Conservation (phyloP, 768 basidiomycete genomes). For the Grammothele lineata region DNA sequence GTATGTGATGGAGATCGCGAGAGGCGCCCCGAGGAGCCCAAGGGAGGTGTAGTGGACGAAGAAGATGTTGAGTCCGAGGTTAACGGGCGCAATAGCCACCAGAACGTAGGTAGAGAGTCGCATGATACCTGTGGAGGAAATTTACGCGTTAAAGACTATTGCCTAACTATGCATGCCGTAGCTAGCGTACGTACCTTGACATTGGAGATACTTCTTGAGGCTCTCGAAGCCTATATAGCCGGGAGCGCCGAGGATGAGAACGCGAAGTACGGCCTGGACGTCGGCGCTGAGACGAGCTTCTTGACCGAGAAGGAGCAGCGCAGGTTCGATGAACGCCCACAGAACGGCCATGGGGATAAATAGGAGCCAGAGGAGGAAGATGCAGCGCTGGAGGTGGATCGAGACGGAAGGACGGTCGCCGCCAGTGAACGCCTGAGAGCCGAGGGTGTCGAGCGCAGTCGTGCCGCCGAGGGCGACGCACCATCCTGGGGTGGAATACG, state of each 20-base stretch:
- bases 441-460: conserved; percentile 72
- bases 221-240: conserved; percentile 75
- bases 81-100: conserved; percentile 60
- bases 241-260: conserved; percentile 62
- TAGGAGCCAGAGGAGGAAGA: conserved; percentile 59
- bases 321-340: conserved; percentile 63
- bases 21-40: conserved; percentile 61
- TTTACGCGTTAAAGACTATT: no score
- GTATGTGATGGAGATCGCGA: conserved; percentile 65
- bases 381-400: conserved; percentile 66
- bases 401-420: conserved; percentile 55
- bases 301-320: conserved; percentile 63
- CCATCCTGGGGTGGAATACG: conserved; percentile 50
- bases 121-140: conserved; percentile 69
- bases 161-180: not conserved
- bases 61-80: conserved; percentile 52
- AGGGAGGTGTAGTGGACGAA: conserved; percentile 64
- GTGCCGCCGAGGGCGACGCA: conserved; percentile 75
- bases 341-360: conserved; percentile 57
- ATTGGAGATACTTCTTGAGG: conserved; percentile 76
- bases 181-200: conserved; percentile 51
- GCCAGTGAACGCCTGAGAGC: conserved; percentile 74
- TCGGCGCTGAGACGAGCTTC: conserved; percentile 50
- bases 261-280: conserved; percentile 61
- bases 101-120: conserved; percentile 63